A percentile compares a stretch with the other conserved stretches of the same genome.
phyloP scores from a whole-genome alignment of 306 rosid species.

The Spatholobus suberectus region DNA sequence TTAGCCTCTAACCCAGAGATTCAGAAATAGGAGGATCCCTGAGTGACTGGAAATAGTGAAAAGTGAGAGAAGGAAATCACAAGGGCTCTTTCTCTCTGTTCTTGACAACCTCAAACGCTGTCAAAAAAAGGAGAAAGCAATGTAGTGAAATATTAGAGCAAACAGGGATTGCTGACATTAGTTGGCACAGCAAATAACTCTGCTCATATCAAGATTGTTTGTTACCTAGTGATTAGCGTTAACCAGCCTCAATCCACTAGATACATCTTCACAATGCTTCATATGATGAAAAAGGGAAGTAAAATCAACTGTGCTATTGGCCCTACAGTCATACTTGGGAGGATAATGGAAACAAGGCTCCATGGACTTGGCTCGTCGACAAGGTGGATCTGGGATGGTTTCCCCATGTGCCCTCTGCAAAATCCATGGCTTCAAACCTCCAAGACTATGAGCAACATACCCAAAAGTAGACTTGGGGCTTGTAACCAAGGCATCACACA shows the following conservation, averaged over 20 bases:
- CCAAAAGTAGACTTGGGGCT: slow-evolving; percentile 87
- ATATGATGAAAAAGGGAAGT: slow-evolving; percentile 62
- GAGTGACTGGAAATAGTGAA: neutral
- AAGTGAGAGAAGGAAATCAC: neutral
- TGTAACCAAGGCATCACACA: slow-evolving; percentile 73
- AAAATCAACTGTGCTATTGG: slow-evolving; percentile 54
- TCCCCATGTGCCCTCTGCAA: slow-evolving; percentile 60
- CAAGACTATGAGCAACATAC: slow-evolving; percentile 82
- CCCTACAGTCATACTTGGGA: slow-evolving; percentile 72
- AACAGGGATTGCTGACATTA: neutral
- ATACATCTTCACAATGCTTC: slow-evolving; percentile 78
- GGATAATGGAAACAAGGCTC: slow-evolving; percentile 88
- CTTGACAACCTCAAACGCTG: neutral
- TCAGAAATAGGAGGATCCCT: neutral
- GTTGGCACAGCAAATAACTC: neutral
- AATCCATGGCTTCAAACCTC: slow-evolving; percentile 85
- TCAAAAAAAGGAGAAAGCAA: neutral
- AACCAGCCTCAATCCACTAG: slow-evolving; percentile 67
- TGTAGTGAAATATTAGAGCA: neutral
- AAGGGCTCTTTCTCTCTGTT: neutral
- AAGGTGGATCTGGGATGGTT: slow-evolving; percentile 69
- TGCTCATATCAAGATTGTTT: neutral
- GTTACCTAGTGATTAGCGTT: slow-evolving; percentile 20
- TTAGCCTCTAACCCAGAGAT: neutral
- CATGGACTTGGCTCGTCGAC: slow-evolving; percentile 68